These are phyloP conservation scores for Piloderma croceum DNA, from an alignment of 768 basidiomycete species.

Conservation along the genomic window DNA sequence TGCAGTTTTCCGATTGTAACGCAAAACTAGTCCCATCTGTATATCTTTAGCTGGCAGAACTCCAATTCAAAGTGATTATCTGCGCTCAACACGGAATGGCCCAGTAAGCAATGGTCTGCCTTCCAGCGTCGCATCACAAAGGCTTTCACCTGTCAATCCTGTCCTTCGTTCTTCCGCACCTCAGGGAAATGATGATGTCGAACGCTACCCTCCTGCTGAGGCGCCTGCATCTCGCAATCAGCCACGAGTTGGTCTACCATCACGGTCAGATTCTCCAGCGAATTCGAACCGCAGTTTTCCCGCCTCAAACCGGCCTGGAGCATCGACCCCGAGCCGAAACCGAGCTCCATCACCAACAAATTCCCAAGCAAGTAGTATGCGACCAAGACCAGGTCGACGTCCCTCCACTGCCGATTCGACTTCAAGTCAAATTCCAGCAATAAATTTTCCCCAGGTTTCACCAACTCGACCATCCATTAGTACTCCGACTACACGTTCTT, in stretches of 20 bases:
- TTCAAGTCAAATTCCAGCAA: conserved; percentile 25
- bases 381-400: conserved; percentile 29
- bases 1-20: conserved; percentile 4
- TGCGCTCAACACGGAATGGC: conserved; percentile 9
- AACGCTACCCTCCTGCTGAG: too few relatives aligned
- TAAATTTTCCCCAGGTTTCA: conserved; percentile 20
- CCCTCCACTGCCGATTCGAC: conserved; percentile 40
- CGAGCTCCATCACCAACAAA: conserved; percentile 15
- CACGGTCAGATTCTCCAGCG: too few relatives aligned
- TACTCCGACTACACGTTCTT: conserved; percentile 20
- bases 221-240: too few relatives aligned
- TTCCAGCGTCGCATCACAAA: too few relatives aligned
- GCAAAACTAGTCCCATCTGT: neutral
- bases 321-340: too few relatives aligned
- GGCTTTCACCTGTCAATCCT: too few relatives aligned
- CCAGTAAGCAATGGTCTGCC: too few relatives aligned
- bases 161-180: too few relatives aligned
- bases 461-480: conserved; percentile 18
- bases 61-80: conserved; percentile 17
- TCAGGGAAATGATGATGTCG: too few relatives aligned
- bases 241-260: too few relatives aligned
- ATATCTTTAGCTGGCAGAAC: conserved; percentile 11
- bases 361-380: conserved; percentile 18
- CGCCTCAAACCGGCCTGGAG: too few relatives aligned
- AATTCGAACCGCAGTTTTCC: too few relatives aligned